Conservation (phyloP, 164 flowering plant species). For the Chimonanthus praecox region DNA sequence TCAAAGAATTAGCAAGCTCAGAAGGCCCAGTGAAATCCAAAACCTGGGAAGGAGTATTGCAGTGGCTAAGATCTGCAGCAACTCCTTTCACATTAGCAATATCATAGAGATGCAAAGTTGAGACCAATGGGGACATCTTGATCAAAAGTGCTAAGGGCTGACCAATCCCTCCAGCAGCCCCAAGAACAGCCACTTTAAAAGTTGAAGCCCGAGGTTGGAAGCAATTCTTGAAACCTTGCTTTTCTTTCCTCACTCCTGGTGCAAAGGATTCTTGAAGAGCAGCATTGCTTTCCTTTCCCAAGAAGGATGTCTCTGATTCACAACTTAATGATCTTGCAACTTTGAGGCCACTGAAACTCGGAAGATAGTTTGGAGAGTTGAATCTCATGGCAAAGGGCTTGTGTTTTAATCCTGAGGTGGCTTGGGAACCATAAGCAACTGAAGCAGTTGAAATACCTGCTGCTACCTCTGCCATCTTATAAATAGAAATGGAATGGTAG, state of each 20-base stretch:
- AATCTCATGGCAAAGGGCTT: neutral
- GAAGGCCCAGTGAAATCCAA: slow-evolving; percentile 18
- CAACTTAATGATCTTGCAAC: neutral
- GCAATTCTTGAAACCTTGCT: neutral
- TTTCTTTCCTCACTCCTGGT: slow-evolving; percentile 3
- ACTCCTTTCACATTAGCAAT: slow-evolving; percentile 20
- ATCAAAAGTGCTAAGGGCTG: slow-evolving; percentile 14
- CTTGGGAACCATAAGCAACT: neutral
- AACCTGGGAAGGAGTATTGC: slow-evolving; percentile 18
- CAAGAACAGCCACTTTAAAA: slow-evolving; percentile 10
- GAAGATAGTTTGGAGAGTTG: slow-evolving; percentile 2
- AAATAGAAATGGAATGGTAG: neutral
- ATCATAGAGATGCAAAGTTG: slow-evolving; percentile 20
- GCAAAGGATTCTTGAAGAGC: slow-evolving; percentile 2
- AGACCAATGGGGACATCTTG: slow-evolving; percentile 22
- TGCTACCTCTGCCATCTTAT: slow-evolving; percentile 1
- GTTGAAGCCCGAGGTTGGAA: slow-evolving; percentile 6
- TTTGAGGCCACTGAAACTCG: slow-evolving; percentile 3
- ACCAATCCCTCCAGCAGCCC: slow-evolving; percentile 16
- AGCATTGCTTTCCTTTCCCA: slow-evolving; percentile 7
- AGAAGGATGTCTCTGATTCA: slow-evolving; percentile 11
- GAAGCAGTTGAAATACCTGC: neutral
- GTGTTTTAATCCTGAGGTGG: slow-evolving; percentile 1
- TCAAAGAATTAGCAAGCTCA: slow-evolving; percentile 11
- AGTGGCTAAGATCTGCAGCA: slow-evolving; percentile 21